Evolutionary conservation across 1,284 basidiomycete species (phyloP), one percentile per base, ranked within the genome.

Genomic region (Cryptococcus sp.): DNA sequence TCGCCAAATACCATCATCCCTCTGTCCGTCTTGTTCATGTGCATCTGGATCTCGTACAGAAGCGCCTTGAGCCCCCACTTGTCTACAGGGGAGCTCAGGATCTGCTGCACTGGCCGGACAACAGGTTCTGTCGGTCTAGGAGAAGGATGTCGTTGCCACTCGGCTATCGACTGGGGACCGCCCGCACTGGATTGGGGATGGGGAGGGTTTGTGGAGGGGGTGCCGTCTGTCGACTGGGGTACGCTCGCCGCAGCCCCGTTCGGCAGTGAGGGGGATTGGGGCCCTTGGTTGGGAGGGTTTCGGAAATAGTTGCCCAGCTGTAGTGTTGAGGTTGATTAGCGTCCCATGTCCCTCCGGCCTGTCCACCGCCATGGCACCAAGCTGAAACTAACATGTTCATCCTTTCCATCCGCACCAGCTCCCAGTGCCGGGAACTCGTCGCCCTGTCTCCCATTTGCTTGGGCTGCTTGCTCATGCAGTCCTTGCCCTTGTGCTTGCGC

Each of bases 31-130:
- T 97, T 91, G 54, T 87, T 85, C 77, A 86, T 90, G 47, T 69
- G 67, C 46, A 65, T 67, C 80, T 92, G 92, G 77, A 98, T 94
- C 81, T 94, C 84, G 56, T 89, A 87, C 59, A 98, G 80, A 60
- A 98, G 79, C 2, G 91, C 91, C 50, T 96, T 77, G 39, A 98
- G 79, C 0, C 95, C 95, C 87, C 94, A 98, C 64, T 92, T 84
- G 77, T 98, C 95, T 54, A 94, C 95, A 0, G 95, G 91, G 52
- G 89, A 91, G 65, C 90, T 86, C 52, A 98, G 82, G 18, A 98
- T 85, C 79, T 98, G 95, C 74, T 97, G 91, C 42, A 92, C 92
- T 0, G 95, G 93, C 57, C 93, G 90, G 69, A 90, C 85, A 58
- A 91, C 86, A 67, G 85, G 80, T 57, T 80, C 71, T 39, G 62